phyloP scores from a whole-genome alignment of 257 asterid genomes.

The Solanum neorickii region DNA sequence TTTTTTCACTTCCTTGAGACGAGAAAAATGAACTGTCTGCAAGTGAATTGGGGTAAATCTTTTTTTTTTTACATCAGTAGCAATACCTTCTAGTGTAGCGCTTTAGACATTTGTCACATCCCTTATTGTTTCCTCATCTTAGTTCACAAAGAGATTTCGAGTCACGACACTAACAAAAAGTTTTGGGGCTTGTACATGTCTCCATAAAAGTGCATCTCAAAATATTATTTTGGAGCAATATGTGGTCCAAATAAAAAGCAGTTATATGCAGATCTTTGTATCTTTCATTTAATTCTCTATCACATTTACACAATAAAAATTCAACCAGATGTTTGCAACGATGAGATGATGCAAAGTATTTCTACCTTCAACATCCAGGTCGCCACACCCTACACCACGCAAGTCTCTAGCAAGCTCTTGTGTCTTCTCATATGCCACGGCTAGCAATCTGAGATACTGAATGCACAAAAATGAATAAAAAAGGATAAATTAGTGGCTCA shows the following conservation, averaged over 20 bases:
- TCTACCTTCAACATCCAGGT: slow-evolving; percentile 93
- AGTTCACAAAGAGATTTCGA: not conserved
- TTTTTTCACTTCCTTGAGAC: not conserved
- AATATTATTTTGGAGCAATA: not conserved
- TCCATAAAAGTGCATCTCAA: not conserved
- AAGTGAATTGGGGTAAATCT: not conserved
- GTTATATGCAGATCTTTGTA: not conserved
- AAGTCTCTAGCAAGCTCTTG: slow-evolving; percentile 84
- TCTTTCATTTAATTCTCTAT: not conserved
- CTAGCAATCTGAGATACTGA: slow-evolving; percentile 90
- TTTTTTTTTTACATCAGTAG: not conserved
- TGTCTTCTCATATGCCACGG: slow-evolving; percentile 95
- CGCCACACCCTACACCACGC: slow-evolving; percentile 88
- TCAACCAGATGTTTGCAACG: not conserved
- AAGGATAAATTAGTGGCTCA: slow-evolving; percentile 9
- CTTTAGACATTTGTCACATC: not conserved
- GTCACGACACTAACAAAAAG: not conserved
- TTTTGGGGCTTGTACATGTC: not conserved
- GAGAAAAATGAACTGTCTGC: not conserved
- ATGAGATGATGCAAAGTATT: not conserved
- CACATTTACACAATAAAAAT: not conserved
- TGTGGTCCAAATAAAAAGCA: not conserved
- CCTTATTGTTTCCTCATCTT: not conserved
- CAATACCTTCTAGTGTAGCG: not conserved
- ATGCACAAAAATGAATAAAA: slow-evolving; percentile 8